phyloP scores from a whole-genome alignment of 352 stramenopile species.

The Phytopythium boreale region DNA sequence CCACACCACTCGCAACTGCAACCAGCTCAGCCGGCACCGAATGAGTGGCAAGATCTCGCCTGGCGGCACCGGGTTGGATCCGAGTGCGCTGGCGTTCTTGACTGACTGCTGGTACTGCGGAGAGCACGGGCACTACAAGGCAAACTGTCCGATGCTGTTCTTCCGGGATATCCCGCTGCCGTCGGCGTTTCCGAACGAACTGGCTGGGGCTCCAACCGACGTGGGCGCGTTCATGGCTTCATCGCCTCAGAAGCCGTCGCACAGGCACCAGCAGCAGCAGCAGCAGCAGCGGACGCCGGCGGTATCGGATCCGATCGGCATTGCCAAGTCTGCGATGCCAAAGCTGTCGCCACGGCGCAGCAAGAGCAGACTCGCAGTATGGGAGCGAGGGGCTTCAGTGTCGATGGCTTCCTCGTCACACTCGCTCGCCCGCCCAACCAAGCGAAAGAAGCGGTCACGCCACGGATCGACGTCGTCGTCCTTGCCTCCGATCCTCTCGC shows the following conservation, averaged over 20 bases:
- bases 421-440: constrained; percentile 17
- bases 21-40: constrained; percentile 24
- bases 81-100: constrained; percentile 19
- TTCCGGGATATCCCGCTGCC: constrained; percentile 48
- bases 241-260: not conserved
- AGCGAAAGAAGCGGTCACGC: constrained; percentile 67
- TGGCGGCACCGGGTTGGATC: not conserved
- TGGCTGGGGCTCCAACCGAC: not conserved
- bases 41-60: not conserved
- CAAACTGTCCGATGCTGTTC: constrained; percentile 64
- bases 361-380: constrained; percentile 18
- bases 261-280: not conserved
- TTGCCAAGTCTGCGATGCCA: constrained; percentile 8
- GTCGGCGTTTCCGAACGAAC: not conserved
- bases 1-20: constrained; percentile 60
- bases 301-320: constrained; percentile 4
- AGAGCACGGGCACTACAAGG: constrained; percentile 68
- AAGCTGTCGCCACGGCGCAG: constrained; percentile 13
- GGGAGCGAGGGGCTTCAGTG: constrained; percentile 29
- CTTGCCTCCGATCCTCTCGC: constrained; percentile 16
- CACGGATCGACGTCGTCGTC: constrained; percentile 37
- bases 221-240: not conserved
- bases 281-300: not conserved
- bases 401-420: constrained; percentile 9
- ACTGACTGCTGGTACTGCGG: constrained; percentile 82